phyloP scores from a whole-genome alignment of 768 basidiomycete species.

The Trichaptum fuscoviolaceum region DNA sequence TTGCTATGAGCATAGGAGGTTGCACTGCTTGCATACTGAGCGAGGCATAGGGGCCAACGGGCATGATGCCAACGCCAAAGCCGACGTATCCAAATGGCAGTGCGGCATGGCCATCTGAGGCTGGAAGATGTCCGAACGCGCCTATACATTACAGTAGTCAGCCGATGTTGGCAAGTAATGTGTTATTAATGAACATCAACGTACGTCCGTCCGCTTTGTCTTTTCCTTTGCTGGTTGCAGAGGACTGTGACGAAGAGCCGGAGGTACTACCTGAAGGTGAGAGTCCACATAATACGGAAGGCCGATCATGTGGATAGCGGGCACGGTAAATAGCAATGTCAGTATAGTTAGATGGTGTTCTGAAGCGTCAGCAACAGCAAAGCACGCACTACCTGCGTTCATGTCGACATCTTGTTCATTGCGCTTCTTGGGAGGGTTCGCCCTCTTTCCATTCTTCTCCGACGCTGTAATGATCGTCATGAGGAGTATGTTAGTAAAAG shows the following conservation, averaged over 20 bases:
- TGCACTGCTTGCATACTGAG: neutral
- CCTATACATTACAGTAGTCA: constrained; percentile 8
- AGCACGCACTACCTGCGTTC: constrained; percentile 8
- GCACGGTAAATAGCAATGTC: constrained; percentile 10
- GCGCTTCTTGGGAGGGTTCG: neutral
- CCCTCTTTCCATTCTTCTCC: neutral
- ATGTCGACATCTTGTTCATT: constrained; percentile 1
- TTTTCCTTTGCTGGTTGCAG: constrained; percentile 37
- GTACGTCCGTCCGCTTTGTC: constrained; percentile 38
- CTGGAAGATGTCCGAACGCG: constrained; percentile 17
- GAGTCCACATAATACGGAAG: constrained; percentile 12
- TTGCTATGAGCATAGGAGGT: neutral
- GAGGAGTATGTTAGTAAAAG: constrained; percentile 7
- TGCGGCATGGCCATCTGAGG: constrained; percentile 17
- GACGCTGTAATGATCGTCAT: neutral
- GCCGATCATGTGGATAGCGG: constrained; percentile 12
- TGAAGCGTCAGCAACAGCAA: neutral
- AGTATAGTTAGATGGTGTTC: constrained; percentile 5
- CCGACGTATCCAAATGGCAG: neutral
- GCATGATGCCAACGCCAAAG: constrained; percentile 2
- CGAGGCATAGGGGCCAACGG: neutral
- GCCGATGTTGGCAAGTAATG: constrained; percentile 3
- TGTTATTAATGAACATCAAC: constrained; percentile 11
- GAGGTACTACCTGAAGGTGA: constrained; percentile 43
- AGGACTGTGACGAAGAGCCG: constrained; percentile 33